Percentiles rank a stretch among this genome's conserved stretches.
Conservation (phyloP, 2,329 filamentous ascomycete genomes). For the Scedosporium aurantiacum region DNA sequence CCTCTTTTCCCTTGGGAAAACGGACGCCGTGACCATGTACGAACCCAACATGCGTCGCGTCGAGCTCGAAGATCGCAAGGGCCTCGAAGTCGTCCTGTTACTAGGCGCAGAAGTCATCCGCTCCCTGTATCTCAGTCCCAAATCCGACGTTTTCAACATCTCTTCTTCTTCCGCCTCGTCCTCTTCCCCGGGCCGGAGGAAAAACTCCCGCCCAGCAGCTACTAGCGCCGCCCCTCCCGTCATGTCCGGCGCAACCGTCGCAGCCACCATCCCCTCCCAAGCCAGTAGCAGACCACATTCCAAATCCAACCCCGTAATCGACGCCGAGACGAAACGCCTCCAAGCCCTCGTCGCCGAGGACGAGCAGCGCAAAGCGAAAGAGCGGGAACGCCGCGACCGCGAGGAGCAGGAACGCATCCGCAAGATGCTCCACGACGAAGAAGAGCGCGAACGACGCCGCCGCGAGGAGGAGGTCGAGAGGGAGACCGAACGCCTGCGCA, state of each 20-base stretch:
- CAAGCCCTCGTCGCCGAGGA: conserved; percentile 35
- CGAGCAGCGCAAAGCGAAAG: conserved; percentile 40
- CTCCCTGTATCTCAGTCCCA: conserved; percentile 53
- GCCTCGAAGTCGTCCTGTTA: conserved; percentile 71
- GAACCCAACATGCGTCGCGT: conserved; percentile 85
- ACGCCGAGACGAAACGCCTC: conserved; percentile 70
- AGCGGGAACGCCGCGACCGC: conserved; percentile 43
- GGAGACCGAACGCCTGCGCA: conserved; percentile 73
- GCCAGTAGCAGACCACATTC: conserved; percentile 6
- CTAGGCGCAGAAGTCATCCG: conserved; percentile 53
- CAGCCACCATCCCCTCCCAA: conserved; percentile 11
- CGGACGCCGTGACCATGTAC: conserved; percentile 64
- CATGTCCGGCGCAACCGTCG: conserved; percentile 25
- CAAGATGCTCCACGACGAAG: conserved; percentile 49
- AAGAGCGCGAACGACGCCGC: conserved; percentile 48
- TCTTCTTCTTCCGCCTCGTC: conserved; percentile 17
- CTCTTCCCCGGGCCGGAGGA: neutral
- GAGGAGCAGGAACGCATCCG: conserved; percentile 46
- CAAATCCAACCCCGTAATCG: conserved; percentile 28
- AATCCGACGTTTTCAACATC: conserved; percentile 71
- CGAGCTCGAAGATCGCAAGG: conserved; percentile 89
- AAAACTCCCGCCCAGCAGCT: conserved; percentile 26
- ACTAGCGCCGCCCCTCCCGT: conserved; percentile 16
- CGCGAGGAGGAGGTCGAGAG: conserved; percentile 53
- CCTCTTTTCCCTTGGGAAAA: conserved; percentile 61